Evolutionary conservation across 2,329 filamentous ascomycete species (phyloP).

Genomic region (Rhinocladiella similis): DNA sequence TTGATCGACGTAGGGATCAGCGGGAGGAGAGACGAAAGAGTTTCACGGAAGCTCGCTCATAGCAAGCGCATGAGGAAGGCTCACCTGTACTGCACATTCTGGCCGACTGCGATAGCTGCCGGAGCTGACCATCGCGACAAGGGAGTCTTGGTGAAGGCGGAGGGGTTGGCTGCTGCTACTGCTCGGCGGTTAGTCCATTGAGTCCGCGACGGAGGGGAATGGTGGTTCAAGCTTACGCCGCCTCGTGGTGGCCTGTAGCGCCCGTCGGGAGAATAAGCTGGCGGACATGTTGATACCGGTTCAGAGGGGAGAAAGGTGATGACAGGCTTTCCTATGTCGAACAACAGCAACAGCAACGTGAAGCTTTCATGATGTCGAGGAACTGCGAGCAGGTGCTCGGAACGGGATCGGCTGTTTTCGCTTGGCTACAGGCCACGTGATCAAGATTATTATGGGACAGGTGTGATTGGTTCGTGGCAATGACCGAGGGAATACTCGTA

Average conservation of each 20-base stretch:
- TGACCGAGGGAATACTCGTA: neutral
- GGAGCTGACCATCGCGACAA: slow-evolving; percentile 46
- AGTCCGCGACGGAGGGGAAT: neutral
- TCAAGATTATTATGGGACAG: neutral
- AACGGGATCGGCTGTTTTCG: slow-evolving; percentile 11
- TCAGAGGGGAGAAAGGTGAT: neutral
- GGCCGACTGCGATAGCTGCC: slow-evolving; percentile 44
- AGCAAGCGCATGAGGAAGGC: slow-evolving; percentile 4
- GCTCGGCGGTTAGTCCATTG: slow-evolving; percentile 3
- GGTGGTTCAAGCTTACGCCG: slow-evolving; percentile 42
- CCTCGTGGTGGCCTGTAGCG: slow-evolving; percentile 49
- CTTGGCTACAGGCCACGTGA: slow-evolving; percentile 16
- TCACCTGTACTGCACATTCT: slow-evolving; percentile 47
- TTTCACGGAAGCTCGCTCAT: neutral
- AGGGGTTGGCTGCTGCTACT: slow-evolving; percentile 49
- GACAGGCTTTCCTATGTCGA: slow-evolving; percentile 1
- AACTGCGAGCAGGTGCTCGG: neutral
- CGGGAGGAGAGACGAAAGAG: neutral
- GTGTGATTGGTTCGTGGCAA: neutral
- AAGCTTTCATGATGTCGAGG: slow-evolving; percentile 8
- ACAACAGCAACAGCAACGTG: neutral
- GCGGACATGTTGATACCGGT: slow-evolving; percentile 23
- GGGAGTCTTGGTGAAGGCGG: slow-evolving; percentile 40
- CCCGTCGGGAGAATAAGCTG: slow-evolving; percentile 50
- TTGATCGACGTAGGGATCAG: too few relatives aligned